These are phyloP conservation scores for Chalciporus piperatus DNA, from an alignment of 768 basidiomycete genomes.

Conservation along the genomic window DNA sequence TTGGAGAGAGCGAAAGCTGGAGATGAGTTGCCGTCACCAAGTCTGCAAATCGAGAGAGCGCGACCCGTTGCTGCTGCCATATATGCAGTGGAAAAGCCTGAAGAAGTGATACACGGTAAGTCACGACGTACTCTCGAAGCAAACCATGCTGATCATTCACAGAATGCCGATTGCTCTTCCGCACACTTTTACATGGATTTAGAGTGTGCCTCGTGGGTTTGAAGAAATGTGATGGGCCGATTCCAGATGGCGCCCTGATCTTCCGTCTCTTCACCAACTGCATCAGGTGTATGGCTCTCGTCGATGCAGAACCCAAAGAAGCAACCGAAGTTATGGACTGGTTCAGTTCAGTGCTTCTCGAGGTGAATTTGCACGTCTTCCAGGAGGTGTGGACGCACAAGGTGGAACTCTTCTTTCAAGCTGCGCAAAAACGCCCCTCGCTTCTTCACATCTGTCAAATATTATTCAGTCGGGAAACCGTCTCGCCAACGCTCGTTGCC, in stretches of 20 bases:
- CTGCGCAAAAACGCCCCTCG: conserved; percentile 69
- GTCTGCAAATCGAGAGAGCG: conserved; percentile 75
- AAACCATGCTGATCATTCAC: conserved; percentile 4
- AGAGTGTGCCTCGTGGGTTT: conserved; percentile 74
- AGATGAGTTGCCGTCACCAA: conserved; percentile 44
- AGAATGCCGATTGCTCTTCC: conserved; percentile 87
- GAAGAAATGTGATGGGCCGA: conserved; percentile 74
- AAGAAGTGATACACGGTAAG: conserved; percentile 77
- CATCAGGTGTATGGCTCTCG: conserved; percentile 80
- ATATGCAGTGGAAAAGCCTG: conserved; percentile 78
- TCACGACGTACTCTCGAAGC: not conserved
- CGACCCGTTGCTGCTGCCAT: conserved; percentile 78
- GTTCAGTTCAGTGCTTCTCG: conserved; percentile 67
- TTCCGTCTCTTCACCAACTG: conserved; percentile 85
- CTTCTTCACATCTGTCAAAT: conserved; percentile 83
- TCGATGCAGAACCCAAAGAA: conserved; percentile 68
- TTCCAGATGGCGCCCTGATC: conserved; percentile 84
- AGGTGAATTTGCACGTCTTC: conserved; percentile 88
- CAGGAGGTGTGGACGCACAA: conserved; percentile 95
- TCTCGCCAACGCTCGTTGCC: conserved; percentile 78
- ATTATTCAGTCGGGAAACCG: conserved; percentile 74
- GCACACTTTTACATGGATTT: conserved; percentile 85
- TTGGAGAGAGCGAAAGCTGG: conserved; percentile 44
- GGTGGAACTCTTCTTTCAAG: conserved; percentile 87
- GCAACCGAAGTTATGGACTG: conserved; percentile 82